phyloP scores from a whole-genome alignment of 352 stramenopile genomes.

The Globisporangium rhizosaccharum region DNA sequence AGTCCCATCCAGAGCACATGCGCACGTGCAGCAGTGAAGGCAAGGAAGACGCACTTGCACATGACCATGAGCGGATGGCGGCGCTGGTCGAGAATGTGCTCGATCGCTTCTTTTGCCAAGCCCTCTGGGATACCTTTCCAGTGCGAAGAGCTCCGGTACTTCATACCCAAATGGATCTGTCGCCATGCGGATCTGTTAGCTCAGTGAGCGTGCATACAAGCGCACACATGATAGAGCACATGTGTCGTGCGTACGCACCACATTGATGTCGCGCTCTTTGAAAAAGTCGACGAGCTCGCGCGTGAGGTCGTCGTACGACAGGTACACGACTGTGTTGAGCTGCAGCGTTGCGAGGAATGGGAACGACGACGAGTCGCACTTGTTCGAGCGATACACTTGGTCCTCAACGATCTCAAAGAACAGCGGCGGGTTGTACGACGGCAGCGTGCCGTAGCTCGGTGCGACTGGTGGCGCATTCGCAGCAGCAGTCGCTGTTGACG shows the following conservation, averaged over 20 bases:
- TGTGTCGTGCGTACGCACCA: conserved; percentile 26
- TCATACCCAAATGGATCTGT: conserved; percentile 77
- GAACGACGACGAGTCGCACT: conserved; percentile 81
- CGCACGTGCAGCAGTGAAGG: not conserved
- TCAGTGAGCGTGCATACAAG: not conserved
- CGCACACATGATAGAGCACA: not conserved
- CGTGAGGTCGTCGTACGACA: conserved; percentile 81
- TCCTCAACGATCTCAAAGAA: conserved; percentile 88
- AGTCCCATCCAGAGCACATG: not conserved
- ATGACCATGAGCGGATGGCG: conserved; percentile 81
- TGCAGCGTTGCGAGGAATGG: conserved; percentile 74
- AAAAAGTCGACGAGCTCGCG: conserved; percentile 76
- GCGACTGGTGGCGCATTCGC: conserved; percentile 12
- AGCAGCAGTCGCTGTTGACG: conserved; percentile 1
- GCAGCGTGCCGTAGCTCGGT: conserved; percentile 48
- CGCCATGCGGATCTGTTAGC: not conserved
- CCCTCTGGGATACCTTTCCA: conserved; percentile 78
- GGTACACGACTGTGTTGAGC: conserved; percentile 82
- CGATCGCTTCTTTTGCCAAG: conserved; percentile 83
- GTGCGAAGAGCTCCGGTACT: conserved; percentile 62
- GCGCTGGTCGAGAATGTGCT: conserved; percentile 77
- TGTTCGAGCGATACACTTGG: conserved; percentile 82
- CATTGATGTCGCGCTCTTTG: conserved; percentile 73
- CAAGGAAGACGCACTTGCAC: conserved; percentile 65
- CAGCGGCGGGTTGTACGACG: conserved; percentile 75